Evolutionary conservation across 2,329 filamentous ascomycete genomes (phyloP).

Genomic region (Fusarium chaquense): DNA sequence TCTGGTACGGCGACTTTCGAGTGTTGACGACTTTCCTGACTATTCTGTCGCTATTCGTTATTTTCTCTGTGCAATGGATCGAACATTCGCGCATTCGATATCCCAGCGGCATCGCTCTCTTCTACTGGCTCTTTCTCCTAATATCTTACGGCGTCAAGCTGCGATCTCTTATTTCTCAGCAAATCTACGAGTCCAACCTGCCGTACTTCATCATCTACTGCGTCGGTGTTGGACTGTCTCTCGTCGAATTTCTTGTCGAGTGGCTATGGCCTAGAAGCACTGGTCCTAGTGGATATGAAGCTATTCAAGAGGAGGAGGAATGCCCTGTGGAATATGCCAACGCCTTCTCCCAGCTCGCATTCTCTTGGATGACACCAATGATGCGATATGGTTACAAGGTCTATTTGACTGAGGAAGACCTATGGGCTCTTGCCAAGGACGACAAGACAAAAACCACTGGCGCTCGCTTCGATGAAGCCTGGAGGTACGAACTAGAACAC

Average conservation of each 20-base stretch:
- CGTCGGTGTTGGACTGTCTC: slow-evolving; percentile 76
- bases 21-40: slow-evolving; percentile 84
- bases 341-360: slow-evolving; percentile 92
- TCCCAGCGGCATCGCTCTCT: slow-evolving; percentile 87
- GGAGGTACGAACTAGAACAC: slow-evolving; percentile 79
- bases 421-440: slow-evolving; percentile 87
- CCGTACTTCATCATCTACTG: slow-evolving; percentile 84
- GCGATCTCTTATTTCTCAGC: slow-evolving; percentile 84
- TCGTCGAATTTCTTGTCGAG: slow-evolving; percentile 80
- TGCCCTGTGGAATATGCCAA: slow-evolving; percentile 90
- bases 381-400: slow-evolving; percentile 96
- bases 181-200: slow-evolving; percentile 73
- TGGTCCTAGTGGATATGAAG: slow-evolving; percentile 65
- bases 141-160: slow-evolving; percentile 85
- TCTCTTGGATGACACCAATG: slow-evolving; percentile 98
- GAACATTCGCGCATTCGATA: slow-evolving; percentile 87
- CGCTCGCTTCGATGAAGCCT: slow-evolving; percentile 76
- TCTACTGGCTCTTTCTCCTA: slow-evolving; percentile 91
- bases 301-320: slow-evolving; percentile 69
- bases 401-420: slow-evolving; percentile 91
- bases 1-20: slow-evolving; percentile 85
- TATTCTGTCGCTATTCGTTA: slow-evolving; percentile 76
- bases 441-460: slow-evolving; percentile 85
- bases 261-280: slow-evolving; percentile 87
- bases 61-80: slow-evolving; percentile 85